Base-by-base conservation (phyloP, 306 rosid species). In the Hippophae tibetana region DNA sequence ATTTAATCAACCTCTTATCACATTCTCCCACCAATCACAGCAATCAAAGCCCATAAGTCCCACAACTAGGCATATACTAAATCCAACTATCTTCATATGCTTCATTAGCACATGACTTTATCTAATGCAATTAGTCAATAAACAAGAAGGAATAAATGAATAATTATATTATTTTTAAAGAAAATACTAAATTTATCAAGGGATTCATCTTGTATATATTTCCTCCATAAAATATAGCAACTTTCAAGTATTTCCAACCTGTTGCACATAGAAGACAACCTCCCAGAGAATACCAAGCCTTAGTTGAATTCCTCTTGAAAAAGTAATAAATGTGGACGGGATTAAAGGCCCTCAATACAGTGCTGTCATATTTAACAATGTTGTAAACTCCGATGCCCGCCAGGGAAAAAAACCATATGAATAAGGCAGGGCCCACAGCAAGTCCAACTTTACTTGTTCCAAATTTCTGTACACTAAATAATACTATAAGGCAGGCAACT, bases 391-490 rank as follows among this genome's bases (percentile, higher is more conserved):
- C 98, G 47, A 85, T 52, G 69, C 77, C 72, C 43, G 84, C 96
- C 58, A 92, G 96, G 60, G 86, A 83, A 78, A 92, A 92, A 77
- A 87, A 92, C 96, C 98, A 92, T 74, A 87, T 42, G 72, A 87
- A 87, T 64, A 92, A 83, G 68, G 98, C 93, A 71, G 96, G 98
- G 74, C 98, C 98, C 13, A 92, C 92, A 62, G 42, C 84, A 56
- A 92, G 86, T 70, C 98, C 98, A 72, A 87, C 81, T 81, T 87
- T 92, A 77, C 98, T 92, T 13, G 98, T 92, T 64, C 98, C 96
- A 63, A 74, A 92, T 77, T 83, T 92, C 74, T 92, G 96, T 63
- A 92, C 95, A 64, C 98, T 92, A 81, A 92, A 92, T 74, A 92
- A 71, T 79, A 87, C 45, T 52, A 92, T 63, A 57, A 87, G 93